phyloP scores from a whole-genome alignment of 2,329 filamentous ascomycete species.

The Madurella fahalii region DNA sequence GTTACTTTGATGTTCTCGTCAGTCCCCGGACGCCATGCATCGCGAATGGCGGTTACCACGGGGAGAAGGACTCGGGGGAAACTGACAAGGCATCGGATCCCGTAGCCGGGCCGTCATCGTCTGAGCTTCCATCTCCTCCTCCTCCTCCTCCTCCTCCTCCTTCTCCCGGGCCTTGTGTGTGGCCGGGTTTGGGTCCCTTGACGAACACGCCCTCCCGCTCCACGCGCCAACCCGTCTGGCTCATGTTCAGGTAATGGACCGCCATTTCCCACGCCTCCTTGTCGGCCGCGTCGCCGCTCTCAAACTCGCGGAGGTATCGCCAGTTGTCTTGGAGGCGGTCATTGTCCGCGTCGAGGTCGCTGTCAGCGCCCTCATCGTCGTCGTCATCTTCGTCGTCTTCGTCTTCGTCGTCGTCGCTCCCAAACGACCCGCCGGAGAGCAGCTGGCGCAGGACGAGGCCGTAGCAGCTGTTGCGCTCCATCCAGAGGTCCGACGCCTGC shows the following conservation, averaged over 20 bases:
- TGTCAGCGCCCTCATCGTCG: not conserved
- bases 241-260: conserved; percentile 38
- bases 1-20: conserved; percentile 3
- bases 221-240: conserved; percentile 40
- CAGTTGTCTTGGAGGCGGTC: conserved; percentile 32
- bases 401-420: not conserved
- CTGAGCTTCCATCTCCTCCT: not conserved
- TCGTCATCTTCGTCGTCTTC: not conserved
- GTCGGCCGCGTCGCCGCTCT: conserved; percentile 46
- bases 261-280: conserved; percentile 45
- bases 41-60: not conserved
- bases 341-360: conserved; percentile 22
- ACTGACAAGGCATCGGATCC: conserved; percentile 18
- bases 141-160: too few relatives aligned
- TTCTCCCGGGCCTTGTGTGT: not conserved
- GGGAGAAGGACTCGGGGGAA: conserved; percentile 2
- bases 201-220: conserved; percentile 45
- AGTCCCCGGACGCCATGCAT: not conserved
- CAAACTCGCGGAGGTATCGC: conserved; percentile 43
- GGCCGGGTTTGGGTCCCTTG: conserved; percentile 11
- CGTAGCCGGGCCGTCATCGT: not conserved
- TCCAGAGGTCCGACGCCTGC: conserved; percentile 42
- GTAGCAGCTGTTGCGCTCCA: conserved; percentile 22
- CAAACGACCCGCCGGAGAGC: conserved; percentile 27
- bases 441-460: conserved; percentile 30